These are phyloP conservation scores for Trametes elegans DNA, from an alignment of 768 basidiomycete genomes.

Conservation along the genomic window DNA sequence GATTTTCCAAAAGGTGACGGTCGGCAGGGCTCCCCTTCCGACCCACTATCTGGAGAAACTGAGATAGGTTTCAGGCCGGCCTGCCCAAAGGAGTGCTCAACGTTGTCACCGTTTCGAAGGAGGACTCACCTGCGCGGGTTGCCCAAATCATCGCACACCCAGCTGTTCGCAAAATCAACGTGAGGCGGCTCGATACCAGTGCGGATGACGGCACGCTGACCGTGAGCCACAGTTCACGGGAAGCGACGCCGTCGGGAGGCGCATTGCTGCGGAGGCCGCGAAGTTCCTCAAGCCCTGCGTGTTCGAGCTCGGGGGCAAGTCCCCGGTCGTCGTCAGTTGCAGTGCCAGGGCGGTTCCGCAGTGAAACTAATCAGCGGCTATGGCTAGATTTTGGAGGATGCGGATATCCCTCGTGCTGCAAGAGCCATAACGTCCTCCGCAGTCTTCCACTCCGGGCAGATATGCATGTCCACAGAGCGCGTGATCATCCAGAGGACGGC, in stretches of 20 bases:
- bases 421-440: constrained; percentile 45
- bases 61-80: constrained; percentile 44
- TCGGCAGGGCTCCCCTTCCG: background rate
- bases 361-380: too few relatives aligned
- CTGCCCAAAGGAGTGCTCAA: constrained; percentile 61
- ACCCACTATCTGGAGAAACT: background rate
- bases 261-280: constrained; percentile 53
- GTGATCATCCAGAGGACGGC: constrained; percentile 49
- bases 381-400: constrained; percentile 47
- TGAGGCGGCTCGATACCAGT: constrained; percentile 22
- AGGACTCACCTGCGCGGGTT: constrained; percentile 42
- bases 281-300: constrained; percentile 55
- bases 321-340: constrained; percentile 47
- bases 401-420: constrained; percentile 52
- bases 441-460: constrained; percentile 49
- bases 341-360: too few relatives aligned
- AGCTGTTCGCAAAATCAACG: constrained; percentile 51
- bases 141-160: constrained; percentile 57
- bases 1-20: constrained; percentile 41
- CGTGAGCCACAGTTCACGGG: constrained; percentile 52
- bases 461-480: constrained; percentile 60
- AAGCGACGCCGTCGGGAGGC: constrained; percentile 50
- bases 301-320: constrained; percentile 55
- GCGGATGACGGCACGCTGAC: background rate
- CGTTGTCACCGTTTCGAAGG: constrained; percentile 45